phyloP scores from a whole-genome alignment of 495 filamentous ascomycete genomes.

The Cudoniella acicularis region DNA sequence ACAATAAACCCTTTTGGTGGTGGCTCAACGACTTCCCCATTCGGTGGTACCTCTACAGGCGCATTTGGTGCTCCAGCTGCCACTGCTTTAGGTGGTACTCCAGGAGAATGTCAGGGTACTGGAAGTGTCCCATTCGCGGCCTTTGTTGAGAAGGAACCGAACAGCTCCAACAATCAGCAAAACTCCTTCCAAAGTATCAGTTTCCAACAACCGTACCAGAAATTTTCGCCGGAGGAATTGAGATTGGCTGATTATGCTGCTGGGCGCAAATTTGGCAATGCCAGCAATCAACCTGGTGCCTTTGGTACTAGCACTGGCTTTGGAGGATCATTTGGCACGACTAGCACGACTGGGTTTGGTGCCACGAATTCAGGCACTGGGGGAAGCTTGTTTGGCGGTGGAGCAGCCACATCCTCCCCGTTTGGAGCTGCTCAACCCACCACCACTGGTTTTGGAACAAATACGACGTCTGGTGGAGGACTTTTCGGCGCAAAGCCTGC shows the following conservation, averaged over 20 bases:
- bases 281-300: conserved; percentile 73
- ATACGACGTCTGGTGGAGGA: conserved; percentile 24
- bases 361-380: conserved; percentile 27
- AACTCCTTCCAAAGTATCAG: conserved; percentile 85
- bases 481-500: no score
- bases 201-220: conserved; percentile 81
- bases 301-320: conserved; percentile 72
- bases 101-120: conserved; percentile 60
- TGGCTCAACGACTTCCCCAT: conserved; percentile 6
- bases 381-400: conserved; percentile 24
- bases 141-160: conserved; percentile 75
- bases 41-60: conserved; percentile 25
- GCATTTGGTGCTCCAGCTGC: conserved; percentile 45
- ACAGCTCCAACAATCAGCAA: conserved; percentile 44
- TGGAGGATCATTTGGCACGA: conserved; percentile 41
- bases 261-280: conserved; percentile 77
- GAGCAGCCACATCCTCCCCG: conserved; percentile 16
- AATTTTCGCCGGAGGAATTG: conserved; percentile 87
- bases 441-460: conserved; percentile 27
- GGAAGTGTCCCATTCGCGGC: conserved; percentile 69
- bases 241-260: conserved; percentile 84
- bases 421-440: no score
- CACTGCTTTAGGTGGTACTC: conserved; percentile 35
- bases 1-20: conserved; percentile 40
- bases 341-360: conserved; percentile 29